Percentiles rank a stretch among this genome's conserved stretches.
Conservation (phyloP, 169 alveolate genomes). For the Eimeria praecox region DNA sequence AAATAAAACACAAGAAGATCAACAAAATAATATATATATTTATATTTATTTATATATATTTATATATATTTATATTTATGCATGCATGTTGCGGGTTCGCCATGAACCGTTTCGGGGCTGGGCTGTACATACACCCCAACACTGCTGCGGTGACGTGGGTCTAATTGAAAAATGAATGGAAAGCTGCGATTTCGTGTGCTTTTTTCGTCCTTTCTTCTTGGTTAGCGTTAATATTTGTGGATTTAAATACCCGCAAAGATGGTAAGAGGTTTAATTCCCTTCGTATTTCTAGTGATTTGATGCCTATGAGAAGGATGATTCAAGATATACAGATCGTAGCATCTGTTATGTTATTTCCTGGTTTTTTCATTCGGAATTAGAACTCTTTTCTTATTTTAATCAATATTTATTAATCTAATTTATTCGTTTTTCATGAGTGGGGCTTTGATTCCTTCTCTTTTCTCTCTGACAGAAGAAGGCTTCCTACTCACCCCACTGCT, state of each 20-base stretch:
- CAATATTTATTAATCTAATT: neutral
- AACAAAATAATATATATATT: no score
- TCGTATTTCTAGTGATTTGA: neutral
- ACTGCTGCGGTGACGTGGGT: neutral
- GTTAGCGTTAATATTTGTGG: neutral
- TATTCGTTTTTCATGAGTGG: neutral
- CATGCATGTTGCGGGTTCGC: slow-evolving; percentile 10
- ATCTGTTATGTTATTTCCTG: neutral
- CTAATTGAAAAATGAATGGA: neutral
- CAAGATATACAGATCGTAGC: neutral
- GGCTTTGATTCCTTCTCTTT: neutral
- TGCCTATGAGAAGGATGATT: neutral
- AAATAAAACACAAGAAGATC: no score
- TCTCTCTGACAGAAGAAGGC: neutral
- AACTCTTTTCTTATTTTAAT: neutral
- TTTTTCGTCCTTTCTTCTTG: slow-evolving; percentile 6
- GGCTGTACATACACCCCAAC: slow-evolving; percentile 31
- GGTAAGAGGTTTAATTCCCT: neutral
- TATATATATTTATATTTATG: no score
- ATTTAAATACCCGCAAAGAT: neutral
- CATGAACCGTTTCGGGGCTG: neutral
- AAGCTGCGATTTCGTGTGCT: neutral
- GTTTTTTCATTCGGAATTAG: neutral
- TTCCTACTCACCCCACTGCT: neutral
- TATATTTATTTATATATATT: no score